A percentile compares a stretch with the other conserved stretches of the same genome.
Evolutionary conservation across 768 basidiomycete genomes (phyloP).

Genomic region (Boletus rubropictus): DNA sequence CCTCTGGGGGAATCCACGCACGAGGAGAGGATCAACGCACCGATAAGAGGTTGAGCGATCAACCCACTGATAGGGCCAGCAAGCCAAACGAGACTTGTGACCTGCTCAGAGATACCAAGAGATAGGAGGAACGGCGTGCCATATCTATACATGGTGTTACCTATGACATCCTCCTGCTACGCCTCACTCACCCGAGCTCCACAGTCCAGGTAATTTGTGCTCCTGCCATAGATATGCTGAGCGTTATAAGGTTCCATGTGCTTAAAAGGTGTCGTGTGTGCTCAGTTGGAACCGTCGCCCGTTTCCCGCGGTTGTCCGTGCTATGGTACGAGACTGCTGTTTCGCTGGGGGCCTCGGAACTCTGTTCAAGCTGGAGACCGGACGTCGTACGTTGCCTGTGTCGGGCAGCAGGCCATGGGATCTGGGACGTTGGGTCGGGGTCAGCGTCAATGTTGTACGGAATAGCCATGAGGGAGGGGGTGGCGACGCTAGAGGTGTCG

Average conservation of each 20-base stretch:
- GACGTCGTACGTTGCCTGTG: slow-evolving; percentile 29
- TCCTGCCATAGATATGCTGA: slow-evolving; percentile 90
- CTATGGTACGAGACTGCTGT: slow-evolving; percentile 27
- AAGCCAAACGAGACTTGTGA: slow-evolving; percentile 93
- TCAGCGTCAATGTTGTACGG: slow-evolving; percentile 47
- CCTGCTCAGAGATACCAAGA: slow-evolving; percentile 76
- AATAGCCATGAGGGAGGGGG: slow-evolving; percentile 48
- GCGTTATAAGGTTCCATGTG: slow-evolving; percentile 72
- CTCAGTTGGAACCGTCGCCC: slow-evolving; percentile 13
- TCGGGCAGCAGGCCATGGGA: slow-evolving; percentile 61
- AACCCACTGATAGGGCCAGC: slow-evolving; percentile 94
- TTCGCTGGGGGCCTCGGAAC: slow-evolving; percentile 15
- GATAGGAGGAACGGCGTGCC: slow-evolving; percentile 90
- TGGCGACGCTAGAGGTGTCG: background rate
- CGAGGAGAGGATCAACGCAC: slow-evolving; percentile 34
- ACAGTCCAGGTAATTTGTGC: slow-evolving; percentile 96
- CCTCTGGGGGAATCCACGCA: background rate
- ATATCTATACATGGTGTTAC: slow-evolving; percentile 49
- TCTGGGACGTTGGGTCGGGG: slow-evolving; percentile 75
- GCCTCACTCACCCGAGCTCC: slow-evolving; percentile 70
- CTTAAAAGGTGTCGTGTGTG: slow-evolving; percentile 25
- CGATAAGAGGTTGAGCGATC: slow-evolving; percentile 95
- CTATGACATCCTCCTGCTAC: background rate
- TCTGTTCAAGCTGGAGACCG: slow-evolving; percentile 20
- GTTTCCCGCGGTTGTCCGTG: slow-evolving; percentile 29